phyloP scores from a whole-genome alignment of 2,329 filamentous ascomycete genomes.

The Dothidotthia symphoricarpi region DNA sequence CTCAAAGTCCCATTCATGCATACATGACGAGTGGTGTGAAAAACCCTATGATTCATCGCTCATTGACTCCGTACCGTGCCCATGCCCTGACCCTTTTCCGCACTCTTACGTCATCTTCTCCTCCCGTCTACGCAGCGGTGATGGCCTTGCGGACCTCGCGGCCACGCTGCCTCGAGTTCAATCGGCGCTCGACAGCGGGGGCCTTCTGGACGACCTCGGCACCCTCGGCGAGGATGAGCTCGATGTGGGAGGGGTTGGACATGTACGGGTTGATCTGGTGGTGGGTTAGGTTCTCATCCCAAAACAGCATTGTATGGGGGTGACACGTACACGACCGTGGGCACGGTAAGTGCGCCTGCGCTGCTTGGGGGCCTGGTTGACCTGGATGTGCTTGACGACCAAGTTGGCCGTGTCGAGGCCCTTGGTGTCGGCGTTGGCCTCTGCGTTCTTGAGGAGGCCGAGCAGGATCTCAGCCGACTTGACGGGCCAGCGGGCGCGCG shows the following conservation, averaged over 20 bases:
- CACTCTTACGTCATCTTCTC: constrained; percentile 18
- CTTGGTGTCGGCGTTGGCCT: constrained; percentile 48
- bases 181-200: constrained; percentile 66
- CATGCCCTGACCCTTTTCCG: constrained; percentile 34
- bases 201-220: constrained; percentile 95
- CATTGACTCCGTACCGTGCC: constrained; percentile 42
- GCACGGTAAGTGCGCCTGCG: constrained; percentile 99
- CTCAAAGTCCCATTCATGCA: constrained; percentile 41
- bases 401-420: constrained; percentile 83
- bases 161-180: constrained; percentile 92
- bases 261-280: constrained; percentile 98
- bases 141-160: constrained; percentile 61
- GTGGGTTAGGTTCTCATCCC: constrained; percentile 12
- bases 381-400: constrained; percentile 99
- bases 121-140: constrained; percentile 51
- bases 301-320: constrained; percentile 1
- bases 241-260: constrained; percentile 99
- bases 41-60: constrained; percentile 43
- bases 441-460: constrained; percentile 68
- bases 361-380: constrained; percentile 99
- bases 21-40: constrained; percentile 38
- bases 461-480: constrained; percentile 99
- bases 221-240: constrained; percentile 97
- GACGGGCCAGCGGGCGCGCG: constrained; percentile 96
- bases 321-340: constrained; percentile 90